Base-by-base conservation (phyloP, 2,329 filamentous ascomycete genomes). In the Pseudocercospora crystallina region DNA sequence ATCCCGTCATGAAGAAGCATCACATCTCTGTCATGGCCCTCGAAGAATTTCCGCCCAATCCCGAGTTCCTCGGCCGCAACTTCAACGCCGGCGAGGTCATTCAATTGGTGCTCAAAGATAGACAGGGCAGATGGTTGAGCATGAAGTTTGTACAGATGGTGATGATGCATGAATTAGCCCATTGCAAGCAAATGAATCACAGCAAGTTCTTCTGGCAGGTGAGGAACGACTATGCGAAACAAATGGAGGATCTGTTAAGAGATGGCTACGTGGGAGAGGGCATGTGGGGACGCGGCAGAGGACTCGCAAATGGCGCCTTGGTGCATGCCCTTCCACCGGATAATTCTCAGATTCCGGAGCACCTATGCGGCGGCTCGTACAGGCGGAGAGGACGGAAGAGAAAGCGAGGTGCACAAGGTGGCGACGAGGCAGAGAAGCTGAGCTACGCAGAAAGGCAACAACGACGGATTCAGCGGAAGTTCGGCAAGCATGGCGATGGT, bases 181-280 rank as follows among this genome's bases (percentile, higher is more conserved):
- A 95, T 69, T 91, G 87, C 76, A 87, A 89, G 69, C 86, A 95
- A 67, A 95, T 95, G 90, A 95, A 95, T 68, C 90, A 95, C 67
- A 86, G 84, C 1, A 79, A 81, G 48, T 83, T 81, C 2, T 95
- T 95, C 64, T 95, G 90, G 89, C 80, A 80, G 8, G 85, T 91
- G 13, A 77, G 89, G 40, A 87, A 94, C 68, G 72, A 76, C 36
- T 94, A 87, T 64, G 85, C 87, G 1, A 77, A 76, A 8, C 80
- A 89, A 48, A 83, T 95, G 80, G 81, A 83, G 56, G 76, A 60
- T 1, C 73, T 95, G 1, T 94, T 89, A 87, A 69, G 69, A 1
- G 81, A 78, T 48, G 77, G 77, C 1, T 95, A 94, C 65, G 86
- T 81, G 0, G 90, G 90, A 2, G 89, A 95, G 54, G 90, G 90